These are phyloP conservation scores for Colletotrichum orchidophilum DNA, from an alignment of 2,329 filamentous ascomycete species.

Conservation along the genomic window DNA sequence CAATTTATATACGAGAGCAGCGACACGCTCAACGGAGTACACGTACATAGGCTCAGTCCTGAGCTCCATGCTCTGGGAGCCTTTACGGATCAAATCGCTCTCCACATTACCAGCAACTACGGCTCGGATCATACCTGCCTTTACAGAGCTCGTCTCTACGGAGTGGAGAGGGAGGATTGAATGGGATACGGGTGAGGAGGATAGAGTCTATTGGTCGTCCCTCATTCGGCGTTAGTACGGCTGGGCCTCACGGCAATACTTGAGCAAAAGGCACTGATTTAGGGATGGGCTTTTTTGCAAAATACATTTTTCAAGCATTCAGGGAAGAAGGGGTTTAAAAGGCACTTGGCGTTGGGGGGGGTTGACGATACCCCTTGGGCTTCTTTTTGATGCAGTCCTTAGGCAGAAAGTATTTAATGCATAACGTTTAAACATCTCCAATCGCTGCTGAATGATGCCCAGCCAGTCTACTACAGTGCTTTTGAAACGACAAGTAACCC, in stretches of 20 bases:
- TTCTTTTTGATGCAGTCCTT: constrained; percentile 17
- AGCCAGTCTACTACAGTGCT: neutral
- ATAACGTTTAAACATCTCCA: neutral
- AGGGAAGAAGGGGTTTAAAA: constrained; percentile 2
- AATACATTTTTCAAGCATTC: constrained; percentile 19
- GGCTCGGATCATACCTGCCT: constrained; percentile 72
- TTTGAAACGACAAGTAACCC: neutral
- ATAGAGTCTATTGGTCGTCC: neutral
- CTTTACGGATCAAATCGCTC: constrained; percentile 60
- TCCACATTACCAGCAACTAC: constrained; percentile 68
- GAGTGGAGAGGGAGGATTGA: constrained; percentile 42
- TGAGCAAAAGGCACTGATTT: neutral
- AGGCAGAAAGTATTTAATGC: constrained; percentile 15
- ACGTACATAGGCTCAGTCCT: constrained; percentile 63
- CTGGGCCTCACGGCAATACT: neutral
- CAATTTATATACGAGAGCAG: constrained; percentile 63
- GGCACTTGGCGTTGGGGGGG: constrained; percentile 28
- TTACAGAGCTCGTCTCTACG: constrained; percentile 70
- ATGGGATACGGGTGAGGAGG: neutral
- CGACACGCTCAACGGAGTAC: constrained; percentile 53
- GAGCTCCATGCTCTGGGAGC: constrained; percentile 59
- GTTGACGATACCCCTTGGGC: constrained; percentile 33
- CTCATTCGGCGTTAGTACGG: neutral
- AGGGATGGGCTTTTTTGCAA: neutral
- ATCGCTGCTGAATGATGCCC: neutral